Evolutionary conservation across 148 eudicot species (phyloP), one percentile per base, ranked within the genome.

Genomic region (Arctostaphylos glauca): DNA sequence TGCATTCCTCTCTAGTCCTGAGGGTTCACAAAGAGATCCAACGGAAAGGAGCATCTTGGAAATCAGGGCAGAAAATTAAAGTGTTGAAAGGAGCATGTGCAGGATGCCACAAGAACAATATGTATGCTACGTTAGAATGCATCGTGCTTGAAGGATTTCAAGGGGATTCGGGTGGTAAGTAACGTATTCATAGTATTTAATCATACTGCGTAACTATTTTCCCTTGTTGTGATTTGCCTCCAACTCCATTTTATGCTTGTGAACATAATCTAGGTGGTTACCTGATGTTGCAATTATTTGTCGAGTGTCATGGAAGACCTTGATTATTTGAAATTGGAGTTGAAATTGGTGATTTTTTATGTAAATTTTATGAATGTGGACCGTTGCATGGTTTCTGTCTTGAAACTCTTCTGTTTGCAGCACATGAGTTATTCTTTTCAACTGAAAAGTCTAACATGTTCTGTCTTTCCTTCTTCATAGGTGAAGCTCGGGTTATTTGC

Each of bases 111-210:
- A 93, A 88, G 74, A 84, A 55, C 68, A 93, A 89, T 83, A 68
- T 85, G 3, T 90, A 76, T 91, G 96, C 88, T 16, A 93, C 88
- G 46, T 48, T 93, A 67, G 96, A 94, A 81, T 93, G 88, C 74
- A 87, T 94, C 70, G 70, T 94, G 64, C 85, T 94, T 67, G 96
- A 91, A 91, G 94, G 94, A 81, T 79, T 87, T 25, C 83, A 84
- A 77, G 94, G 92, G 44, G 93, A 94, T 82, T 82, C 92, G n/a
- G 94, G 96, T 50, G 96, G 98, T 94, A 88, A 77, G 96, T 87
- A 50, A 53, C 67, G 31, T 81, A 70, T 53, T 14, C 62, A 38
- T 64, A 6, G 56, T 60, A 16, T 67, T 19, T 64, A 19, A 9
- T 25, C 72, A 15, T 48, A 49, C 44, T 38, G 60, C 2, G 13